Percentiles rank a stretch among this genome's conserved stretches.
phyloP scores from a whole-genome alignment of 2,329 filamentous ascomycete genomes.

The Herpotrichia juniperi region DNA sequence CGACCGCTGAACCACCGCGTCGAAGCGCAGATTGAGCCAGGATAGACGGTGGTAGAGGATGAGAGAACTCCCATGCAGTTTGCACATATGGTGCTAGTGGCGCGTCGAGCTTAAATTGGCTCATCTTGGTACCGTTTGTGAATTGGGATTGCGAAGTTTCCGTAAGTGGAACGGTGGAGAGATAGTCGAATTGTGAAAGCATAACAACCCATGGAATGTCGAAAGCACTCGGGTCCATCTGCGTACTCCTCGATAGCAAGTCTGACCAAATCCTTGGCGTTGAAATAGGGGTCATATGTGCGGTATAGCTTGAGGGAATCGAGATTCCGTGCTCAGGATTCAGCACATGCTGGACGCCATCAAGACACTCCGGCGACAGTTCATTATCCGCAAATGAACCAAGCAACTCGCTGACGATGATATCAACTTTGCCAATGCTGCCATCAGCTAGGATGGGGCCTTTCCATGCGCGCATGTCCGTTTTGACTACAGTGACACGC shows the following conservation, averaged over 20 bases:
- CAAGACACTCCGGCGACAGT: conserved; percentile 92
- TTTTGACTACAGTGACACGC: conserved; percentile 86
- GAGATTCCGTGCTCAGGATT: conserved; percentile 82
- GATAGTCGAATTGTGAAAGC: conserved; percentile 86
- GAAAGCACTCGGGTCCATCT: conserved; percentile 71
- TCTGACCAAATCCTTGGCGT: conserved; percentile 86
- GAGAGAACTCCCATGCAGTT: conserved; percentile 79
- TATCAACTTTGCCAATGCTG: conserved; percentile 76
- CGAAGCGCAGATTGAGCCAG: conserved; percentile 63
- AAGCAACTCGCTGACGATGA: conserved; percentile 90
- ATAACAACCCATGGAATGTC: conserved; percentile 96
- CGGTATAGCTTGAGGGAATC: conserved; percentile 91
- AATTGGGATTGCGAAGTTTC: conserved; percentile 59
- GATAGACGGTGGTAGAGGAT: conserved; percentile 69
- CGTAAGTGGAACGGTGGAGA: conserved; percentile 62
- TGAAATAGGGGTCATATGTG: conserved; percentile 89
- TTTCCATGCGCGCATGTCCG: conserved; percentile 96
- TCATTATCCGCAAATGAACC: conserved; percentile 98
- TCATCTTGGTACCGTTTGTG: conserved; percentile 45
- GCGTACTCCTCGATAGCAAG: conserved; percentile 66
- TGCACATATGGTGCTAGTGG: conserved; percentile 62
- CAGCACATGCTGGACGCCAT: conserved; percentile 93
- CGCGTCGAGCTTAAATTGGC: conserved; percentile 36
- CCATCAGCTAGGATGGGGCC: conserved; percentile 68
- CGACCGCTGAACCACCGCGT: conserved; percentile 67